A percentile compares a stretch with the other conserved stretches of the same genome.
Conservation (phyloP, 768 basidiomycete species). For the Kwoniella heveanensis region DNA sequence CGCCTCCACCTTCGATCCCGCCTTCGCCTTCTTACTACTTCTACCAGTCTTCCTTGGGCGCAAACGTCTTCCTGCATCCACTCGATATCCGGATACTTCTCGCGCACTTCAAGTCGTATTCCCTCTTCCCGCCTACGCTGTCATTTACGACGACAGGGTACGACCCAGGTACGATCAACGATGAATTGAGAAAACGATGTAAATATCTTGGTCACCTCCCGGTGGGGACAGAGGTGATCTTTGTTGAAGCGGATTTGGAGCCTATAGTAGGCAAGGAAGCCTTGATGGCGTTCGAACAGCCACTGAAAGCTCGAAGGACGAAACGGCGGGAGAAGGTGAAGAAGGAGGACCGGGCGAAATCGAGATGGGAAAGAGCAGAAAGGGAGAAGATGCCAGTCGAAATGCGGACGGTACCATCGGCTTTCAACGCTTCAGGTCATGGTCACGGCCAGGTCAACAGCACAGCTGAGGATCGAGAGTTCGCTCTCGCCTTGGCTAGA, state of each 20-base stretch:
- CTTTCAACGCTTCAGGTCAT: not conserved
- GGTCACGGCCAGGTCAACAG: not conserved
- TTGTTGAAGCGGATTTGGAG: conserved; percentile 82
- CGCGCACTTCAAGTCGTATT: conserved; percentile 71
- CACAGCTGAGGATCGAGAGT: conserved; percentile 43
- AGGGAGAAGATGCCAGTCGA: conserved; percentile 60
- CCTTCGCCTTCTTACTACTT: conserved; percentile 90
- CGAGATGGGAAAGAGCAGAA: conserved; percentile 73
- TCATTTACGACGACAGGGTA: conserved; percentile 75
- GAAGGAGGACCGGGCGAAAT: conserved; percentile 83
- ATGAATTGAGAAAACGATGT: conserved; percentile 89
- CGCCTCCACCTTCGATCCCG: conserved; percentile 67
- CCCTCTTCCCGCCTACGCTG: conserved; percentile 77
- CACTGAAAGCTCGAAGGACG: conserved; percentile 72
- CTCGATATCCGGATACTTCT: conserved; percentile 92
- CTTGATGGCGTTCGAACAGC: conserved; percentile 78
- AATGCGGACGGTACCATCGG: conserved; percentile 11
- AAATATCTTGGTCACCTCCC: conserved; percentile 93
- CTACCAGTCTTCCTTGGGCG: conserved; percentile 90
- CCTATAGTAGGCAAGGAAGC: conserved; percentile 75
- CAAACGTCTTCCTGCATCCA: conserved; percentile 89
- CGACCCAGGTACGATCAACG: conserved; percentile 65
- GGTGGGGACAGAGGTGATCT: conserved; percentile 87
- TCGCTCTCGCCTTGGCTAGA: conserved; percentile 46
- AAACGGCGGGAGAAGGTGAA: conserved; percentile 77